phyloP scores from a whole-genome alignment of 2,329 filamentous ascomycete genomes.

The Botrytis medusae region DNA sequence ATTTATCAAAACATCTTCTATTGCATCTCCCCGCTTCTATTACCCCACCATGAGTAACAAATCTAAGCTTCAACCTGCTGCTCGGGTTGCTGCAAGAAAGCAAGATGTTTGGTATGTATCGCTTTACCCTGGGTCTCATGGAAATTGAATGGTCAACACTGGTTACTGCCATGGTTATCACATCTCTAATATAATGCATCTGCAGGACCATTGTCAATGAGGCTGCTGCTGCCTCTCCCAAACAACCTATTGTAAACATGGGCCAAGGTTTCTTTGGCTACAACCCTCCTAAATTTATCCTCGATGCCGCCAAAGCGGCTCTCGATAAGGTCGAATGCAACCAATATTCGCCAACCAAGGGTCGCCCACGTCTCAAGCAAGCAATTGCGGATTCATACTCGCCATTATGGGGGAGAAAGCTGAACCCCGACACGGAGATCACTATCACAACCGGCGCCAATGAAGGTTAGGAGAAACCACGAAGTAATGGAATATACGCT shows the following conservation, averaged over 20 bases:
- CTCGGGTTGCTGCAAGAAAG: constrained; percentile 52
- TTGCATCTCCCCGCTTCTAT: constrained; percentile 25
- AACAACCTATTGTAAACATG: constrained; percentile 65
- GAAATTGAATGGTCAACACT: neutral
- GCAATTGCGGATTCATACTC: constrained; percentile 92
- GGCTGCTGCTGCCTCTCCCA: constrained; percentile 61
- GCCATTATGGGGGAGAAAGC: constrained; percentile 75
- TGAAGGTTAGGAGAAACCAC: constrained; percentile 53
- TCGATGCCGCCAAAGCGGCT: constrained; percentile 87
- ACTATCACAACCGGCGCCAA: constrained; percentile 92
- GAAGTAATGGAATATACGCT: constrained; percentile 18
- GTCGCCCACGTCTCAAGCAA: constrained; percentile 85
- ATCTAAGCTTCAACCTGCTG: constrained; percentile 50
- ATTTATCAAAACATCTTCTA: constrained; percentile 5
- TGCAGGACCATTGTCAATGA: constrained; percentile 65
- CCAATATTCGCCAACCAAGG: constrained; percentile 96
- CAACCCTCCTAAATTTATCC: constrained; percentile 87
- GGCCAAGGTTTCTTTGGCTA: constrained; percentile 81
- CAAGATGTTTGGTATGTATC: constrained; percentile 58
- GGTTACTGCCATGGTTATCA: neutral
- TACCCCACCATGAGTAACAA: constrained; percentile 36
- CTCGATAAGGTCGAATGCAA: constrained; percentile 94
- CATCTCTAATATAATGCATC: constrained; percentile 1
- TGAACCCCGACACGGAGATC: constrained; percentile 90
- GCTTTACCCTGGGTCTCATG: neutral